A percentile compares a stretch with the other conserved stretches of the same genome.
These are phyloP conservation scores for Punica granatum DNA, from an alignment of 345 rosid genomes.

Conservation along the genomic window DNA sequence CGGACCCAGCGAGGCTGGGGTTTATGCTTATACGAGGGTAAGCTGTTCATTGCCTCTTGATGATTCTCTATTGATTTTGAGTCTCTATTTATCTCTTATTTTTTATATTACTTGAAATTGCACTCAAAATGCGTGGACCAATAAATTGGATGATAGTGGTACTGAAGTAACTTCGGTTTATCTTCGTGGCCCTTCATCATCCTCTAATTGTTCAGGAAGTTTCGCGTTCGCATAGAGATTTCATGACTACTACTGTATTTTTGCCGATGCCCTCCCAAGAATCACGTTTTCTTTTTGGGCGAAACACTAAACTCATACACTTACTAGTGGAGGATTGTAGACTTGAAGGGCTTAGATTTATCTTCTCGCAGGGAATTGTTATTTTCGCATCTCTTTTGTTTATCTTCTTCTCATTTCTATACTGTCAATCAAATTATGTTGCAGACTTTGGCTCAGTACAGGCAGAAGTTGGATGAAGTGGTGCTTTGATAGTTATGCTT, in stretches of 20 bases:
- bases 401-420: neutral
- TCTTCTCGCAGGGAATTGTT: neutral
- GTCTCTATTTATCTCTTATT: neutral
- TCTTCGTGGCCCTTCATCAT: neutral
- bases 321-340: neutral
- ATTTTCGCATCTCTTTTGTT: neutral
- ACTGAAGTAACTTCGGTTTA: neutral
- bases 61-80: neutral
- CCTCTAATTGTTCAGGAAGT: neutral
- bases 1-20: constrained; percentile 87
- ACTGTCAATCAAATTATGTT: constrained; percentile 13
- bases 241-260: neutral
- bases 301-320: too few species aligned
- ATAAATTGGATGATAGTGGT: neutral
- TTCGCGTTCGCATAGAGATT: neutral
- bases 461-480: constrained; percentile 83
- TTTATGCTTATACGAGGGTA: constrained; percentile 92
- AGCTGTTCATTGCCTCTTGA: constrained; percentile 1
- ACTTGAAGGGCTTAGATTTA: neutral
- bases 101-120: constrained; percentile 2
- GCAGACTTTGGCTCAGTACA: constrained; percentile 77
- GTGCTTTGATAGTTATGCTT: constrained; percentile 19
- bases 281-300: too few species aligned
- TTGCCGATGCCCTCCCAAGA: too few species aligned
- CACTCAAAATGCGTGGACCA: neutral